phyloP scores from a whole-genome alignment of 2,329 filamentous ascomycete genomes.

The Plenodomus tracheiphilus region DNA sequence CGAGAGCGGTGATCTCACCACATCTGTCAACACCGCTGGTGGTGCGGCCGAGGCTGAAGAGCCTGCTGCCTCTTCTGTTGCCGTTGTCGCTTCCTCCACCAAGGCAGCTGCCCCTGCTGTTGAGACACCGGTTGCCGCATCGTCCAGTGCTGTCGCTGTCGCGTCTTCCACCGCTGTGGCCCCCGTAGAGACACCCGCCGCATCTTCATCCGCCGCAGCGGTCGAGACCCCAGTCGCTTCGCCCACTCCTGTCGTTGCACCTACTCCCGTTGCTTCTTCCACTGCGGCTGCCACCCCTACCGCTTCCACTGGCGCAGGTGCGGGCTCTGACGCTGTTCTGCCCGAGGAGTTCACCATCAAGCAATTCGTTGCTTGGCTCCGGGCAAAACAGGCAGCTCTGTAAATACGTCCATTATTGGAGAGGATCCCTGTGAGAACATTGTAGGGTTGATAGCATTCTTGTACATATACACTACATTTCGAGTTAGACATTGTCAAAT shows the following conservation, averaged over 20 bases:
- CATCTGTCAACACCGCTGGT: slow-evolving; percentile 26
- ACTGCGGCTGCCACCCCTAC: slow-evolving; percentile 3
- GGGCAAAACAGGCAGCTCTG: slow-evolving; percentile 11
- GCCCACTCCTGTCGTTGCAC: slow-evolving; percentile 1
- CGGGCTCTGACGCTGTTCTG: slow-evolving; percentile 18
- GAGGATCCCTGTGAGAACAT: too few relatives aligned
- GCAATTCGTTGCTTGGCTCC: slow-evolving; percentile 33
- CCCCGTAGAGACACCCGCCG: slow-evolving; percentile 3
- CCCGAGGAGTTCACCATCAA: slow-evolving; percentile 31
- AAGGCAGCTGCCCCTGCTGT: neutral
- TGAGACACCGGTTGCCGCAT: slow-evolving; percentile 3
- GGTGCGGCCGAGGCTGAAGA: slow-evolving; percentile 6
- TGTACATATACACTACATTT: too few relatives aligned
- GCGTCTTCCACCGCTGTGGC: slow-evolving; percentile 2
- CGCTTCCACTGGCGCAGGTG: slow-evolving; percentile 11
- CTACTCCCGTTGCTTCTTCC: neutral
- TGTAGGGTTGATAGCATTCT: too few relatives aligned
- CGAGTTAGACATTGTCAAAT: too few relatives aligned
- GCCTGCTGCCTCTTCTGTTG: slow-evolving; percentile 10
- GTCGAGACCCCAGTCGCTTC: slow-evolving; percentile 7
- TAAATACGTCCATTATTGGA: too few relatives aligned
- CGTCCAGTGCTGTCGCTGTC: slow-evolving; percentile 5
- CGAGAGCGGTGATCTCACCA: slow-evolving; percentile 58
- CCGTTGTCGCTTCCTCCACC: neutral
- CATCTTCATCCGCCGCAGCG: slow-evolving; percentile 8